Evolutionary conservation across 2,329 filamentous ascomycete species (phyloP), one percentile per base, ranked within the genome.

Genomic region (Aspergillus fijiensis): DNA sequence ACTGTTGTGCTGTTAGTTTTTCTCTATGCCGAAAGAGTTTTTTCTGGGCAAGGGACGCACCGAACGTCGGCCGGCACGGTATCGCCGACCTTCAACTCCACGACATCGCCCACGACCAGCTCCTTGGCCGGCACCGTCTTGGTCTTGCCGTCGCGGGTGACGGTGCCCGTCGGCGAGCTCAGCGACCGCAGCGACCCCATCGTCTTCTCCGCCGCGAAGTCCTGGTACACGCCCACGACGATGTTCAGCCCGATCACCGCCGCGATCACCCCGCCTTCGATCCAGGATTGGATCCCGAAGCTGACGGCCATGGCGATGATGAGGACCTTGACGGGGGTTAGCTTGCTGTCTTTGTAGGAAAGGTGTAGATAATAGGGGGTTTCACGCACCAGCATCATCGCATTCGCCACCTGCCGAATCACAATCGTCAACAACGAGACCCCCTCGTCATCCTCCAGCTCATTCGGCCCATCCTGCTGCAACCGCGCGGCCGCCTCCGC

Each of bases 301-400:
- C 81, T 82, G 54, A 84, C 80, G 59, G 86, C 87, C 86, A 90
- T 91, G 67, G 90, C 89, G 70, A 91, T 87, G 68, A 92, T 84
- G 65, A 93, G 87, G 60, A 91, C 88, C 88, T 91, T 10, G 33
- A 16, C 1, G 33, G 31, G 0, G 16, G 33, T 35, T 12, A 35
- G 33, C 33, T 12, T 35, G 12, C 4, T 35, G 11, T 10, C 33
- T 3, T 16, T 16, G 3, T 1, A 35, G 9, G 2, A 3, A 35
- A 16, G n/a, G 1, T 16, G 12, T 1, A n/a, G 12, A 19, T 29
- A 11, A 25, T 33, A 29, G 2, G 33, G 54, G 54, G 19, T 7
- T 16, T 11, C 25, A 72, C 72, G 69, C 72, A 87, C 87, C 73
- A 90, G 72, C 65, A 85, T 89, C 84, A 90, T 85, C 14, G 87